Evolutionary conservation across 345 rosid genomes (phyloP).

Genomic region (Hypericum androsaemum): DNA sequence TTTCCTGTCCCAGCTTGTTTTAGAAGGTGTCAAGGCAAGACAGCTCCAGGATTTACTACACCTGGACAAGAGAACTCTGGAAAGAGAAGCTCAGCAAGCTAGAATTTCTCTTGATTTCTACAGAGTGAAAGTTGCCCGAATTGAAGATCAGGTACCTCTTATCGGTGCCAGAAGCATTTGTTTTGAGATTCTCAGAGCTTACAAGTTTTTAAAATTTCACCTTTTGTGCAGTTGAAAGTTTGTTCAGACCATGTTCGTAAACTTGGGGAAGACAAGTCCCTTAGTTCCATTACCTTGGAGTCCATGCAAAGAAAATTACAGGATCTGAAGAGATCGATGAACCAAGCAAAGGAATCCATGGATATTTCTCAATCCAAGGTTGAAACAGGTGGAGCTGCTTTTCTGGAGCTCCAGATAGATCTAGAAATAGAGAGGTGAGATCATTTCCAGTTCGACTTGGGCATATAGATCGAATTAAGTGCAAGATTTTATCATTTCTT

Average conservation of each 20-base stretch:
- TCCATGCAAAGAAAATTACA: conserved; percentile 49
- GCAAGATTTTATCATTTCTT: conserved; percentile 3
- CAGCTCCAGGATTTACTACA: conserved; percentile 56
- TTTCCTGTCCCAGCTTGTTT: conserved; percentile 51
- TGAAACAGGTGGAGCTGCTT: conserved; percentile 39
- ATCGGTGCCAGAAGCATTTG: background rate
- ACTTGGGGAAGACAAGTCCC: conserved; percentile 56
- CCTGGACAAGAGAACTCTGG: conserved; percentile 50
- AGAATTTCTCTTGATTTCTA: conserved; percentile 53
- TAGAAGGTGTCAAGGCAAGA: conserved; percentile 72
- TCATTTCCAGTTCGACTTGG: background rate
- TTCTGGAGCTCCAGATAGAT: conserved; percentile 48
- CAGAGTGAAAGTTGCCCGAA: conserved; percentile 52
- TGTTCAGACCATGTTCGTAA: conserved; percentile 62
- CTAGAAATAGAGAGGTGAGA: conserved; percentile 71
- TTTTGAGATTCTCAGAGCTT: background rate
- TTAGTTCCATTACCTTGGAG: conserved; percentile 37
- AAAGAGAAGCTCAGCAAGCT: conserved; percentile 65
- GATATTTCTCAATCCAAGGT: conserved; percentile 57
- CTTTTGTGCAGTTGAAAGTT: conserved; percentile 53
- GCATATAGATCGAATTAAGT: background rate
- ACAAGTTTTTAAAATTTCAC: conserved; percentile 10
- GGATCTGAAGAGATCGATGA: conserved; percentile 48
- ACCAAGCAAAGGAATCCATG: conserved; percentile 54
- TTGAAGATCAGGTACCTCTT: conserved; percentile 75